Evolutionary conservation across 306 rosid genomes (phyloP), one percentile per base, ranked within the genome.

Genomic region (Acacia melanoxylon): DNA sequence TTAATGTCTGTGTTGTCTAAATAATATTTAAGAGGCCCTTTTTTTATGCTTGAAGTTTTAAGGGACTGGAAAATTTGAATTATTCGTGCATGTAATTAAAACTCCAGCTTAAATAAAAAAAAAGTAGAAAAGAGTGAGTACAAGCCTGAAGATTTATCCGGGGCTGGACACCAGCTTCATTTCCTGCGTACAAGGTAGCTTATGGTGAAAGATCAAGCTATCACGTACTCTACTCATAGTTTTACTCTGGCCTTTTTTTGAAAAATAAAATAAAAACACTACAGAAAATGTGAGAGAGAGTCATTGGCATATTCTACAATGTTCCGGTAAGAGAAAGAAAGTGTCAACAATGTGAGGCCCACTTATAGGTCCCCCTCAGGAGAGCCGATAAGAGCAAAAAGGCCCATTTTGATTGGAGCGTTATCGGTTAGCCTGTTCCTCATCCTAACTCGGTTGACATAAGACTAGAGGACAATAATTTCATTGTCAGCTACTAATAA

Each of bases 61-160:
- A 45, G 14, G 12, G 16, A 45, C 15, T 54, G 8, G 62, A 8
- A 54, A 54, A 54, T 19, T 19, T 6, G 20, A 54, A 54, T 54
- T 20, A 19, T 10, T 54, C 10, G 22, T 54, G 62, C 24, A 20
- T 4, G 4, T 7, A 56, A 37, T 37, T 37, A 54, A 10, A 24
- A 59, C 6, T 10, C 19, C 17, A 25, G 68, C 15, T 4, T 62
- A 62, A 62, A 27, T 6, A 10, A 63, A 29, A 2, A 15, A 5
- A 63, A 14, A 14, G 41, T 11, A 25, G 35, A 29, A 63, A 22
- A 62, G 68, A 29, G 41, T 13, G 29, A 48, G 51, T 7, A 17
- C 48, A 15, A 69, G 89, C 98, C 94, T 90, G 84, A 27, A 94
- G 81, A 84, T 92, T 91, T 74, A 94, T 85, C 81, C 78, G 56